Percentiles rank a stretch among this genome's conserved stretches.
phyloP scores from a whole-genome alignment of 768 basidiomycete species.

The Candolleomyces eurysporus region DNA sequence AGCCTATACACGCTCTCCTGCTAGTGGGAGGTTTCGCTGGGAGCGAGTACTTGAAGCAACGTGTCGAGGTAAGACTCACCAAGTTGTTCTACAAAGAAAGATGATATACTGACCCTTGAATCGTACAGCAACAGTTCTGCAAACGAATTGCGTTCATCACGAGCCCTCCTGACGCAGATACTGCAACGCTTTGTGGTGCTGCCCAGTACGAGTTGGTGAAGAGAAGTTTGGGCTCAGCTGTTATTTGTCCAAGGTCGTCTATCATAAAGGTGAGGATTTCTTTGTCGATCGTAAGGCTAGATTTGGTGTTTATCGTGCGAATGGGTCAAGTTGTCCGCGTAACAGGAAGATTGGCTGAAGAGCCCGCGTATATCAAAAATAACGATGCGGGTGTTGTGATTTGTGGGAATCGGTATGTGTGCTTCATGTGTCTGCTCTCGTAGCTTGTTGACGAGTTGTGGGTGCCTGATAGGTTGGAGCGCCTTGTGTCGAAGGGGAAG shows the following conservation, averaged over 20 bases:
- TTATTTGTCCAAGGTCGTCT: slow-evolving; percentile 81
- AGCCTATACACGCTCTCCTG: slow-evolving; percentile 77
- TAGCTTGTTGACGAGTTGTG: too few species aligned
- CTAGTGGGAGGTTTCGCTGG: slow-evolving; percentile 90
- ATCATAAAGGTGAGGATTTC: slow-evolving; percentile 65
- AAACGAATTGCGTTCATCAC: slow-evolving; percentile 70
- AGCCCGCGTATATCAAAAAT: slow-evolving; percentile 78
- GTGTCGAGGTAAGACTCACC: slow-evolving; percentile 79
- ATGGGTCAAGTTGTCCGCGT: slow-evolving; percentile 87
- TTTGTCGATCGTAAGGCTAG: neutral
- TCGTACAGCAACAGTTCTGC: slow-evolving; percentile 61
- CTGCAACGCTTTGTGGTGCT: slow-evolving; percentile 85
- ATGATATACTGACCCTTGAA: slow-evolving; percentile 7
- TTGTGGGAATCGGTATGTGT: slow-evolving; percentile 64
- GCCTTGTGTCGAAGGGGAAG: slow-evolving; percentile 83
- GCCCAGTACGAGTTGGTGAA: slow-evolving; percentile 82
- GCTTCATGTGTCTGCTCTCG: too few species aligned
- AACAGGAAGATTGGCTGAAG: slow-evolving; percentile 78
- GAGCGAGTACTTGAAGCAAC: too few species aligned
- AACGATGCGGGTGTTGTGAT: slow-evolving; percentile 77
- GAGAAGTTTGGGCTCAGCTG: slow-evolving; percentile 71
- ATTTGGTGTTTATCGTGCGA: slow-evolving; percentile 4
- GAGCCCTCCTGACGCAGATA: slow-evolving; percentile 83
- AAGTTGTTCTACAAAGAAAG: too few species aligned
- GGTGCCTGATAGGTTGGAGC: slow-evolving; percentile 67